These are phyloP conservation scores for Rhinocladiella mackenziei DNA, from an alignment of 2,329 filamentous ascomycete genomes.

Conservation along the genomic window DNA sequence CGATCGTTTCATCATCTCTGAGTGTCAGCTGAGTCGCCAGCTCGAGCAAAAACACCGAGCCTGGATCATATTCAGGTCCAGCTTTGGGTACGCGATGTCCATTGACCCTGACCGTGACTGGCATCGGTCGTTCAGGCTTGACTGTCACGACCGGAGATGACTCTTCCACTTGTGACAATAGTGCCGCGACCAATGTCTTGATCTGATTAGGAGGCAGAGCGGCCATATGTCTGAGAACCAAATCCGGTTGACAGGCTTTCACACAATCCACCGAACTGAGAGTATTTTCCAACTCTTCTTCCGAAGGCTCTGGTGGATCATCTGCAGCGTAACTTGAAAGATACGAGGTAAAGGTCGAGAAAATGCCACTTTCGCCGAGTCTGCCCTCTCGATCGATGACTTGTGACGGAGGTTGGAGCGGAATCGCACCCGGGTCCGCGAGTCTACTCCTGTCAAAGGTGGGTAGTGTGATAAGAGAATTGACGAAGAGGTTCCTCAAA, in stretches of 20 bases:
- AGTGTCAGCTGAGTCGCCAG: constrained; percentile 78
- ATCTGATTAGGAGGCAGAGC: constrained; percentile 59
- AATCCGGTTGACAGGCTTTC: constrained; percentile 78
- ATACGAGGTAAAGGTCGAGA: constrained; percentile 92
- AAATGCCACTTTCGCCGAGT: constrained; percentile 74
- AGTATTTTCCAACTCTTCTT: constrained; percentile 94
- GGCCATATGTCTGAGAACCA: constrained; percentile 78
- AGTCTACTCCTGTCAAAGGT: constrained; percentile 46
- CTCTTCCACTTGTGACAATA: constrained; percentile 82
- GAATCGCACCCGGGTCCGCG: constrained; percentile 69
- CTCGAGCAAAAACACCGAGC: constrained; percentile 85
- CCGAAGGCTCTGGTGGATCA: constrained; percentile 93
- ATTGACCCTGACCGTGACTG: constrained; percentile 55
- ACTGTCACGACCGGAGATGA: constrained; percentile 74
- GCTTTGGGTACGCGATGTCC: constrained; percentile 54
- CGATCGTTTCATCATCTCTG: constrained; percentile 68
- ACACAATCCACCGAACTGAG: constrained; percentile 92
- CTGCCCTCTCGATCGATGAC: constrained; percentile 84
- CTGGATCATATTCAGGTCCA: constrained; percentile 73
- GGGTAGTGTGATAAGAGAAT: constrained; percentile 73
- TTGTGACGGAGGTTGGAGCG: constrained; percentile 84
- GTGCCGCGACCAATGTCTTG: constrained; percentile 62
- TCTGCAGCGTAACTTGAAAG: constrained; percentile 98
- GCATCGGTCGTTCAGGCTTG: constrained; percentile 73
- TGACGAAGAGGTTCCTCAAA: constrained; percentile 92